These are phyloP conservation scores for Cytospora leucostoma DNA, from an alignment of 2,329 filamentous ascomycete species.

Conservation along the genomic window DNA sequence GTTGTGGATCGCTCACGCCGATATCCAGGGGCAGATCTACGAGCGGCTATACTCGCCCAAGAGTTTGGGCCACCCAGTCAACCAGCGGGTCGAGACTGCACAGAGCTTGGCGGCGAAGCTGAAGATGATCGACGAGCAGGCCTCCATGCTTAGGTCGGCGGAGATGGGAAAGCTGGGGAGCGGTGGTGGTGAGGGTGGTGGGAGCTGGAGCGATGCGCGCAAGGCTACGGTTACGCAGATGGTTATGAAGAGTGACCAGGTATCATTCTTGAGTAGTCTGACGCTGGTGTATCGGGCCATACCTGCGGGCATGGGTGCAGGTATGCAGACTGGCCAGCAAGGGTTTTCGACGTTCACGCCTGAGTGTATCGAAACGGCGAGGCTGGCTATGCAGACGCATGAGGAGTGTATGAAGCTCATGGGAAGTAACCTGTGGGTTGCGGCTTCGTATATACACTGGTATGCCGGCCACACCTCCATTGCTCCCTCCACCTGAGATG, in stretches of 20 bases:
- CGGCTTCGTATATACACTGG: constrained; percentile 55
- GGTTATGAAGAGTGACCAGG: constrained; percentile 49
- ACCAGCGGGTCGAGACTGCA: constrained; percentile 44
- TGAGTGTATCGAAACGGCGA: constrained; percentile 52
- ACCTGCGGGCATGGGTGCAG: constrained; percentile 41
- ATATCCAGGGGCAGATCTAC: constrained; percentile 61
- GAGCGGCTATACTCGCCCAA: constrained; percentile 56
- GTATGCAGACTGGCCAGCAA: constrained; percentile 18
- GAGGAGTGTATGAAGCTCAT: constrained; percentile 47
- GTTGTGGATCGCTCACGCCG: constrained; percentile 57
- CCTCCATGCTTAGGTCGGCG: constrained; percentile 39
- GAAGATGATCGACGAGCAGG: constrained; percentile 40
- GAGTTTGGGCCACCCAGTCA: constrained; percentile 44
- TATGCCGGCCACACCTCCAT: constrained; percentile 34
- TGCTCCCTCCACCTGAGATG: constrained; percentile 8
- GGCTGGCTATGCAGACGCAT: constrained; percentile 50
- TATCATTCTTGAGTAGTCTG: constrained; percentile 50
- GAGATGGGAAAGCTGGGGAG: constrained; percentile 39
- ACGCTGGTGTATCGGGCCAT: constrained; percentile 56
- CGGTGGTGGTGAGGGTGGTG: not conserved
- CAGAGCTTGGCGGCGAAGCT: constrained; percentile 42
- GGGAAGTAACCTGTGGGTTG: constrained; percentile 43
- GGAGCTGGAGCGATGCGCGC: constrained; percentile 34
- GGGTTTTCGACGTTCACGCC: constrained; percentile 48
- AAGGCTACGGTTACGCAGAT: constrained; percentile 46